Percentiles rank a stretch among this genome's conserved stretches.
phyloP scores from a whole-genome alignment of 148 eudicot species.

The Diospyros kaki region DNA sequence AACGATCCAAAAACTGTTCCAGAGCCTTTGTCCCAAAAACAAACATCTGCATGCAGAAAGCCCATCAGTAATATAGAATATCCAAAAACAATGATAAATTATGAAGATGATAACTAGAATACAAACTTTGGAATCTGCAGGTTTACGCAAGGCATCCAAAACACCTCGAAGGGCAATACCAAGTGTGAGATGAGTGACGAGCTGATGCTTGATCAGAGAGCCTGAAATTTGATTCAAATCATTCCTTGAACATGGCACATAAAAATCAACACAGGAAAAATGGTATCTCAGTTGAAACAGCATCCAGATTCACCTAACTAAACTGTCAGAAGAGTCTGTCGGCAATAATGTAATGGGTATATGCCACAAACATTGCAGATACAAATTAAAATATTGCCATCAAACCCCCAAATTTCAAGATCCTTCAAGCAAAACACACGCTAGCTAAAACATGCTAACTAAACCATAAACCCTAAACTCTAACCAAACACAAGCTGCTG shows the following conservation, averaged over 20 bases:
- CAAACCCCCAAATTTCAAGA: background rate
- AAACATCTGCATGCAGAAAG: background rate
- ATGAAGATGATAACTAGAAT: background rate
- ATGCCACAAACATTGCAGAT: background rate
- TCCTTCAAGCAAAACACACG: no score
- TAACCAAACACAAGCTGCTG: no score
- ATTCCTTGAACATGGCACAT: background rate
- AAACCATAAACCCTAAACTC: no score
- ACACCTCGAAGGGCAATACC: constrained; percentile 11
- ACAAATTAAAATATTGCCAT: background rate
- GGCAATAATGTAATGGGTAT: background rate
- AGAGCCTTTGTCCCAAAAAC: constrained; percentile 12
- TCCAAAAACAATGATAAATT: background rate
- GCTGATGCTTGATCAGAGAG: constrained; percentile 13
- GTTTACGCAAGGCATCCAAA: constrained; percentile 12
- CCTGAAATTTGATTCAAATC: constrained; percentile 10
- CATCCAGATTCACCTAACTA: background rate
- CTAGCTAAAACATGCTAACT: no score
- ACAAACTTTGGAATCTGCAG: constrained; percentile 14
- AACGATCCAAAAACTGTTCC: constrained; percentile 13
- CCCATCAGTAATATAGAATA: background rate
- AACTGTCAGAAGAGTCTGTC: background rate
- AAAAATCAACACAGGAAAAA: no score
- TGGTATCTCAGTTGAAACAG: no score
- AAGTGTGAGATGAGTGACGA: constrained; percentile 15